phyloP scores from a whole-genome alignment of 352 stramenopile genomes.

The Pythium chondricola region DNA sequence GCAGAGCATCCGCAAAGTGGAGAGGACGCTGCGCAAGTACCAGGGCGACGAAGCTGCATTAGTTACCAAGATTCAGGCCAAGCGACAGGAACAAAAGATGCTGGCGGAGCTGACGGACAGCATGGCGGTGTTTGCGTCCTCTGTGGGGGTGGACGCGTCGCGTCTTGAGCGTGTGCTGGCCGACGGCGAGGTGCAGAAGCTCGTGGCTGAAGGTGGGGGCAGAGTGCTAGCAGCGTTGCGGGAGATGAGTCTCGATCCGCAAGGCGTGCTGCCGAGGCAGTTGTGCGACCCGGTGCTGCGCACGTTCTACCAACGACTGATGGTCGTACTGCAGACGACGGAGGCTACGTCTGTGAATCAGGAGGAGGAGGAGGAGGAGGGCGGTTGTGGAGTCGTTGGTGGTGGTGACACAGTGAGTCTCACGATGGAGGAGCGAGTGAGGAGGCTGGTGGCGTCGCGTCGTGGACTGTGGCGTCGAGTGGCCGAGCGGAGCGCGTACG shows the following conservation, averaged over 20 bases:
- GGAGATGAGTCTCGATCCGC: conserved; percentile 62
- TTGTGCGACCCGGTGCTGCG: conserved; percentile 35
- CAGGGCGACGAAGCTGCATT: conserved; percentile 12
- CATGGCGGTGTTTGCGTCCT: conserved; percentile 14
- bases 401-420: not conserved
- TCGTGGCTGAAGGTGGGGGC: conserved; percentile 31
- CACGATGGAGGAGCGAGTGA: conserved; percentile 35
- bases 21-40: conserved; percentile 21
- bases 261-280: conserved; percentile 34
- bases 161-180: conserved; percentile 47
- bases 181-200: conserved; percentile 31
- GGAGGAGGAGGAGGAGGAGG: not conserved
- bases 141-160: conserved; percentile 18
- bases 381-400: too few relatives aligned
- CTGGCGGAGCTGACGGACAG: conserved; percentile 10
- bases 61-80: conserved; percentile 10
- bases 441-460: conserved; percentile 12
- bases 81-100: conserved; percentile 9
- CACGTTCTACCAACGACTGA: conserved; percentile 48
- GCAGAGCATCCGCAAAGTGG: conserved; percentile 14
- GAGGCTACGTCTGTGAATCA: conserved; percentile 10
- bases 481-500: not conserved
- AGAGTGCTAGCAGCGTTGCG: conserved; percentile 45
- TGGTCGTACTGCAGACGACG: conserved; percentile 21
- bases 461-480: conserved; percentile 8